These are phyloP conservation scores for Mortierella polycephala DNA, from an alignment of 371 early-diverging fungal genomes.

Conservation along the genomic window DNA sequence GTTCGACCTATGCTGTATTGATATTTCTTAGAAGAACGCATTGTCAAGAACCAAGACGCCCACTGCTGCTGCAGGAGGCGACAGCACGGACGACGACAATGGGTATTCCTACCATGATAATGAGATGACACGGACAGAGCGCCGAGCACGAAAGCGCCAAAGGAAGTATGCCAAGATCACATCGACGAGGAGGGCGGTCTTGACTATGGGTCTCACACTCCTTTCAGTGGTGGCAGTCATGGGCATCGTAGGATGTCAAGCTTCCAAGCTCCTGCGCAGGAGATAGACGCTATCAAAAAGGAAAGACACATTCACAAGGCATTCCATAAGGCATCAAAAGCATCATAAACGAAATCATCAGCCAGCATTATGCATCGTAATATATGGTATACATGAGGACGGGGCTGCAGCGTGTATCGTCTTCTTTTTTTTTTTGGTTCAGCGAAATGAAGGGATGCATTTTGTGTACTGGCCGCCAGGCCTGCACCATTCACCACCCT, in stretches of 20 bases:
- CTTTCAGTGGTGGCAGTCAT: conserved; percentile 46
- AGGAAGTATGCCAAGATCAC: conserved; percentile 49
- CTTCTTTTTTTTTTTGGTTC: too few relatives aligned
- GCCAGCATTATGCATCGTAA: too few relatives aligned
- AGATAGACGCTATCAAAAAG: neutral
- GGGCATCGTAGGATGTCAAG: conserved; percentile 49
- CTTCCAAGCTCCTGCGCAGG: conserved; percentile 32
- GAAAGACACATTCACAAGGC: too few relatives aligned
- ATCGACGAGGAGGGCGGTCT: conserved; percentile 43
- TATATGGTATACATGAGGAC: too few relatives aligned
- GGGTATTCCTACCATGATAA: conserved; percentile 26
- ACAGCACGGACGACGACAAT: conserved; percentile 29
- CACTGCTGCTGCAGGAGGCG: conserved; percentile 9
- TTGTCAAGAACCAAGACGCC: conserved; percentile 25
- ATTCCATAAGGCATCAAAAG: too few relatives aligned
- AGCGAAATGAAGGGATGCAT: too few relatives aligned
- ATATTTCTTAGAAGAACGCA: conserved; percentile 27
- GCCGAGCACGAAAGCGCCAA: conserved; percentile 16
- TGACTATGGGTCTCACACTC: conserved; percentile 46
- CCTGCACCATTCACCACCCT: too few relatives aligned
- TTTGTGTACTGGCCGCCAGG: too few relatives aligned
- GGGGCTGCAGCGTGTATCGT: too few relatives aligned
- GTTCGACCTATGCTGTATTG: neutral
- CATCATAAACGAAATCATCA: too few relatives aligned
- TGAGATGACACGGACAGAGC: conserved; percentile 41